Conservation (phyloP, 2,329 filamentous ascomycete genomes). For the Penicillium frequentans region DNA sequence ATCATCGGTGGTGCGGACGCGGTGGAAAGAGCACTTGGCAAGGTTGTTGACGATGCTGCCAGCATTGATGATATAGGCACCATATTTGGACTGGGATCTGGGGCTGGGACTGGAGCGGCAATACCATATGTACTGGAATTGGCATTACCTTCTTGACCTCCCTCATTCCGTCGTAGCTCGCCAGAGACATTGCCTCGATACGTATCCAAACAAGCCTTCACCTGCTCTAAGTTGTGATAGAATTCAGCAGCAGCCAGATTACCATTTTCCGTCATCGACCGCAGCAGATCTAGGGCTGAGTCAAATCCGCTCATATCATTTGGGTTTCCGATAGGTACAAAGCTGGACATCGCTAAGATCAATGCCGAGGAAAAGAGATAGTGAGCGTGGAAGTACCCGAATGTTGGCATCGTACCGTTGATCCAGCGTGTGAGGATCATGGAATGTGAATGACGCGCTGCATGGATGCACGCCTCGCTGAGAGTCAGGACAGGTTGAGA, state of each 20-base stretch:
- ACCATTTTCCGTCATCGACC: conserved; percentile 37
- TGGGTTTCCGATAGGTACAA: conserved; percentile 33
- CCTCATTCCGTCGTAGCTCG: neutral
- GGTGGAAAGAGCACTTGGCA: neutral
- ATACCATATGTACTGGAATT: neutral
- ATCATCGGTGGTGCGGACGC: neutral
- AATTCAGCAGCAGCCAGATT: conserved; percentile 38
- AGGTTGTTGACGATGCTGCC: neutral
- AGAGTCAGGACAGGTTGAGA: conserved; percentile 38
- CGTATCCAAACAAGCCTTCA: conserved; percentile 29
- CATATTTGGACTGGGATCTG: neutral
- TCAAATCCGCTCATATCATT: conserved; percentile 33
- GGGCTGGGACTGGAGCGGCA: neutral
- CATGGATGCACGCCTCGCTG: conserved; percentile 40
- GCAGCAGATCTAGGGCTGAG: conserved; percentile 32
- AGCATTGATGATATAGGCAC: neutral
- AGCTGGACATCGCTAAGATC: conserved; percentile 39
- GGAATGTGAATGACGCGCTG: conserved; percentile 38
- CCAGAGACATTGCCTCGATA: conserved; percentile 16
- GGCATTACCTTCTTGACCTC: neutral
- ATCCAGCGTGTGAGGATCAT: conserved; percentile 41
- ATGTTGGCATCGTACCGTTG: conserved; percentile 39
- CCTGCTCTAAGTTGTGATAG: conserved; percentile 33
- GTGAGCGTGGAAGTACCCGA: conserved; percentile 43
- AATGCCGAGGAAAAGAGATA: conserved; percentile 41